Base-by-base conservation (phyloP, 352 stramenopile species). In the Phytopythium helicoides region DNA sequence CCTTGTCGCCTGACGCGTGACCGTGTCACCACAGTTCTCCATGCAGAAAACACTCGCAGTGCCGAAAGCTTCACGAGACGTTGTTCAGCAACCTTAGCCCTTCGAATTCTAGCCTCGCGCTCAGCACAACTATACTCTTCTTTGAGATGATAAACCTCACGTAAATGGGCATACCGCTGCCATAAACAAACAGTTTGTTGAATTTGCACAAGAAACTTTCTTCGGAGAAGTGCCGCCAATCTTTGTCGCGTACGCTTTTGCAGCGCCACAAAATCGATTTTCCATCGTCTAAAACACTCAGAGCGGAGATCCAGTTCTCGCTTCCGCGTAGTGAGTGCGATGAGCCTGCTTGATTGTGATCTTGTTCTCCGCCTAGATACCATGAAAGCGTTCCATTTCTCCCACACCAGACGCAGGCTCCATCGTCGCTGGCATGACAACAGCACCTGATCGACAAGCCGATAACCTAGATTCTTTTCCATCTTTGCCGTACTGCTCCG, bases 261-360 rank as follows among this genome's bases (percentile, higher is more conserved):
- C 1, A 39, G n/a, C 26, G 26, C 26, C 44, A 50, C 23, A 15
- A 50, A 26, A 18, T 19, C 26, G 16, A 9, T 8, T 37, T 25
- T 22, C 44, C 44, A 50, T 8, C 44, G 45, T 1, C 19, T 18
- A 18, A 51, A 51, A 21, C 45, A 51, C n/a, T 40, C 11, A 5
- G n/a, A 14, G n/a, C 28, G 45, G 5, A 51, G 11, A 18, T 37
- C 26, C 1, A 39, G 18, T 1, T 16, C 9, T 15, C 12, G 8
- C 3, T 40, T 28, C 9, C 18, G 45, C 10, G 26, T 11, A 21
- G 26, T 19, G 12, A 51, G 26, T n/a, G 26, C 6, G 11, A 26
- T 11, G 23, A 37, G 5, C 0, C 18, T 25, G 15, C 4, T 5
- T 11, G 18, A 16, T 9, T 39, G 21, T 23, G 42, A 26, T 38